phyloP scores from a whole-genome alignment of 2,329 filamentous ascomycete genomes.

The Chaetomium olivaceum region DNA sequence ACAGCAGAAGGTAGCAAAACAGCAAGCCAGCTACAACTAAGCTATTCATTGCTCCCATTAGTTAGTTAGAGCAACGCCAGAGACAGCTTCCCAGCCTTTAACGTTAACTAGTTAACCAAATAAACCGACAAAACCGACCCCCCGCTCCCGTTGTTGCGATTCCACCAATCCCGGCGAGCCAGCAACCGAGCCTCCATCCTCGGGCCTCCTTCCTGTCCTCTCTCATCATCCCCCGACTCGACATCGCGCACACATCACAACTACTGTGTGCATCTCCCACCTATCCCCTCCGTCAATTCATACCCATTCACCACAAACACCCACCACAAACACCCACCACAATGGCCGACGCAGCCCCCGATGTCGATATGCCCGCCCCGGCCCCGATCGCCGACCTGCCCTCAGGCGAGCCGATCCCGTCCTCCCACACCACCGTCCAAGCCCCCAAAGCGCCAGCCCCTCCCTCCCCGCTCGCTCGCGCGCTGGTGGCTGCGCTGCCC shows the following conservation, averaged over 20 bases:
- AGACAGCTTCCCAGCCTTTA: neutral
- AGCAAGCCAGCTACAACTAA: neutral
- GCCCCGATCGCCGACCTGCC: conserved; percentile 33
- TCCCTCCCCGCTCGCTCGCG: conserved; percentile 31
- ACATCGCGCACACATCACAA: neutral
- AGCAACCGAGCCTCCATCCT: neutral
- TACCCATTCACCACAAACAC: neutral
- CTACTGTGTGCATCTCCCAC: neutral
- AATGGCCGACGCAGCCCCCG: conserved; percentile 23
- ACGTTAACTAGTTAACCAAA: too few species aligned
- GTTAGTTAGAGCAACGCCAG: neutral
- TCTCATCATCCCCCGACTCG: neutral
- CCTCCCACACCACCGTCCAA: conserved; percentile 22
- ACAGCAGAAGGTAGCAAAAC: neutral
- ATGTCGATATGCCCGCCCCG: conserved; percentile 13
- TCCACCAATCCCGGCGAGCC: conserved; percentile 15
- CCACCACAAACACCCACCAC: conserved; percentile 5
- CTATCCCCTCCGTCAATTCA: neutral
- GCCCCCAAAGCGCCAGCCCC: conserved; percentile 21
- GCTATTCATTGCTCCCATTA: neutral
- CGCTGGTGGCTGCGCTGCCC: conserved; percentile 41
- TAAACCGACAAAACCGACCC: neutral
- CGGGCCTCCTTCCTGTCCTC: neutral
- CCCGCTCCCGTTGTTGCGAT: conserved; percentile 1
- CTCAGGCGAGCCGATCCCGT: conserved; percentile 34